Evolutionary conservation across 805 yeast species (phyloP).

Genomic region (Clavispora fructus): DNA sequence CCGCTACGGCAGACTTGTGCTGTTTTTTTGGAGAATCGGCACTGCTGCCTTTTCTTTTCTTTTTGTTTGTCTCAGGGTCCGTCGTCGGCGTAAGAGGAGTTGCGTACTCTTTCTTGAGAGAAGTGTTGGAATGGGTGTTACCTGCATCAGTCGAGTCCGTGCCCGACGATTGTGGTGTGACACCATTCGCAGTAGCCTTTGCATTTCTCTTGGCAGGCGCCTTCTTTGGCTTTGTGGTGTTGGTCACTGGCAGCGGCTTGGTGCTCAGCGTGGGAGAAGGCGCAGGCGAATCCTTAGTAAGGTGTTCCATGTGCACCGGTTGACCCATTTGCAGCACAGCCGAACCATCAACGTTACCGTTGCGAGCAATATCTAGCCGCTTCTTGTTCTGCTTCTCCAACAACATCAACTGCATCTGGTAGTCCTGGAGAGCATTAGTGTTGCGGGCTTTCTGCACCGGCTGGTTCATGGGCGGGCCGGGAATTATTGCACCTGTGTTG

Average conservation of each 20-base stretch:
- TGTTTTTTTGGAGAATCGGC: slow-evolving; percentile 34
- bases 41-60: slow-evolving; percentile 22
- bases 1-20: slow-evolving; percentile 3
- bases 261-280: slow-evolving; percentile 31
- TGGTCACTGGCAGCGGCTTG: slow-evolving; percentile 29
- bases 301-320: not conserved
- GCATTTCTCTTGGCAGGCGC: slow-evolving; percentile 28
- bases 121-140: not conserved
- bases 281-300: slow-evolving; percentile 19
- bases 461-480: slow-evolving; percentile 4
- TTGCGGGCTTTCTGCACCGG: slow-evolving; percentile 19
- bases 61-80: slow-evolving; percentile 28
- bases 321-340: slow-evolving; percentile 4
- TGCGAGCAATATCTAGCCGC: slow-evolving; percentile 51
- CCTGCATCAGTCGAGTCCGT: slow-evolving; percentile 7
- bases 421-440: slow-evolving; percentile 66
- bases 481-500: not conserved
- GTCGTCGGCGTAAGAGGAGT: slow-evolving; percentile 40
- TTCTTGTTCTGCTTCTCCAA: slow-evolving; percentile 73
- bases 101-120: slow-evolving; percentile 29
- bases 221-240: slow-evolving; percentile 25
- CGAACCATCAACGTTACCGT: slow-evolving; percentile 9
- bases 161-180: slow-evolving; percentile 13
- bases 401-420: slow-evolving; percentile 72
- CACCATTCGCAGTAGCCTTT: slow-evolving; percentile 19